Conservation (phyloP, 129 eudicot species). For the Tagetes patula region DNA sequence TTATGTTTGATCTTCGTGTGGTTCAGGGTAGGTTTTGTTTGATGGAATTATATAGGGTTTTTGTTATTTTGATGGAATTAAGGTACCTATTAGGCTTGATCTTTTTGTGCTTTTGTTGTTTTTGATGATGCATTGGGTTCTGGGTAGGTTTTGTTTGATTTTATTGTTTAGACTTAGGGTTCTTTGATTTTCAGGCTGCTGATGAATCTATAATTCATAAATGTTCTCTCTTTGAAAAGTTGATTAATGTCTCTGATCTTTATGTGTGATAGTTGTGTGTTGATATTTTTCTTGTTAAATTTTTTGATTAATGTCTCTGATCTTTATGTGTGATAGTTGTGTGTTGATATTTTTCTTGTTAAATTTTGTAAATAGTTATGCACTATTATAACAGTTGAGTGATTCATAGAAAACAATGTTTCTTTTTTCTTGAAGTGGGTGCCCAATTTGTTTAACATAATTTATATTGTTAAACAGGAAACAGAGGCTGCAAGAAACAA, state of each 20-base stretch:
- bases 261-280: background rate
- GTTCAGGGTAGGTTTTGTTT: no score
- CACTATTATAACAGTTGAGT: no score
- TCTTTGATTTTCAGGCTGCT: background rate
- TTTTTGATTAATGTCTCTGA: background rate
- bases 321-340: background rate
- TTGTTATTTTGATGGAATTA: no score
- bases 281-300: background rate
- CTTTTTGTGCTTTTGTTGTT: background rate
- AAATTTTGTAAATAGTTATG: background rate
- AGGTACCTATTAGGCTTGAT: background rate
- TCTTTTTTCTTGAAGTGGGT: background rate
- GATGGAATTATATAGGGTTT: no score
- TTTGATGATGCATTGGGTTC: background rate
- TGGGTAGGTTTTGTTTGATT: slow-evolving; percentile 6
- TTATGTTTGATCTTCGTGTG: no score
- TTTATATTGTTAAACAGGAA: slow-evolving; percentile 44
- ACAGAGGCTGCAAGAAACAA: slow-evolving; percentile 43
- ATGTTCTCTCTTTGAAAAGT: background rate
- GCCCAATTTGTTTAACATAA: background rate
- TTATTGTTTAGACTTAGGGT: no score
- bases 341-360: background rate
- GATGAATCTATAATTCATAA: background rate
- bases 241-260: background rate
- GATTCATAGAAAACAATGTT: background rate